Base-by-base conservation (phyloP, 495 filamentous ascomycete species). In the Penicillium turbatum region DNA sequence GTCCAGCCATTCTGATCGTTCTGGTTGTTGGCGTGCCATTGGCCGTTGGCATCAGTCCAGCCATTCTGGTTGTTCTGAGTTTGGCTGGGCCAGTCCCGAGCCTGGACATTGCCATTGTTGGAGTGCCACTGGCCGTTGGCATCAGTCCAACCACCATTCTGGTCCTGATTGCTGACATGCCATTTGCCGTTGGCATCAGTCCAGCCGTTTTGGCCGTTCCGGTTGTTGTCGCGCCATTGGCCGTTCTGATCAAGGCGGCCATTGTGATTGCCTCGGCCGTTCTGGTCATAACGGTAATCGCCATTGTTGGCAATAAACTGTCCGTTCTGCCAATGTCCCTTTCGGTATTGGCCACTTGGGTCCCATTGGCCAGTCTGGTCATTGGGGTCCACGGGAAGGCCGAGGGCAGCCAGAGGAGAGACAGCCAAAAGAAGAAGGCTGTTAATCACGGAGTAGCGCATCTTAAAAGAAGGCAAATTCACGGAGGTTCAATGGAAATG, bases 391-490 rank as follows among this genome's bases (percentile, higher is more conserved):
- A 66, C 53, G 2, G 63, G 63, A 10, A 66, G 57, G 9, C 60
- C 63, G 40, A 66, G 57, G 16, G 57, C 47, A 17, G 57, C 46
- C 32, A 66, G 48, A 26, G 63, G 63, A 17, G 63, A 63, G 46
- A 60, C 32, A 10, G 60, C 60, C 60, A 66, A 26, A 9, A 66
- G 38, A n/a, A 64, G 50, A 35, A 66, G 55, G 50, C 60, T 53
- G 43, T 59, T 57, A 57, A 61, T 59, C 31, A 63, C 16, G 42
- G 61, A 43, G 55, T 59, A 61, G 19, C 60, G 63, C 63, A 66
- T 66, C 16, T 51, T 65, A 54, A 26, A 42, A 19, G 26, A 12
- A 45, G 13, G 9, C 15, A 10, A 31, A 15, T 17, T 43, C 16
- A 6, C 17, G 7, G 12, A n/a, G 27, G 2, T 37, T 42, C 6